phyloP scores from a whole-genome alignment of 148 eudicot species.

The Arctostaphylos glauca region DNA sequence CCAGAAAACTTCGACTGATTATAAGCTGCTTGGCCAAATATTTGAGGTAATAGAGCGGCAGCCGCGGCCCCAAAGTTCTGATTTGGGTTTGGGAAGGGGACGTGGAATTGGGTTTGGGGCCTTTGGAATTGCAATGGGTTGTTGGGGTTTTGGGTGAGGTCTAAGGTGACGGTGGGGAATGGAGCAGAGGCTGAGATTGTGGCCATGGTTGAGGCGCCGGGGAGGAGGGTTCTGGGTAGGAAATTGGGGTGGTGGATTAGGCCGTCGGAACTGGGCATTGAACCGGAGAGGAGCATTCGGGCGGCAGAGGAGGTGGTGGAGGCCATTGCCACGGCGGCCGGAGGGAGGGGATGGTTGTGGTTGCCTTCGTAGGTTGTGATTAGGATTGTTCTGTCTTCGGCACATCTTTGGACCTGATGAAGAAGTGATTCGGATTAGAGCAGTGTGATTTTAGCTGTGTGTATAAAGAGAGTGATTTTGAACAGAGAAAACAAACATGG shows the following conservation, averaged over 20 bases:
- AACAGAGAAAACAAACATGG: too few species aligned
- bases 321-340: constrained; percentile 68
- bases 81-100: constrained; percentile 22
- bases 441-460: too few species aligned
- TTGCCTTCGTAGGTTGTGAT: constrained; percentile 67
- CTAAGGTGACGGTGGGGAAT: constrained; percentile 53
- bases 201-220: constrained; percentile 52
- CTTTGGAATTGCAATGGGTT: constrained; percentile 30
- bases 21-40: constrained; percentile 44
- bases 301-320: constrained; percentile 65
- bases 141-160: constrained; percentile 45
- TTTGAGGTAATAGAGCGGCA: constrained; percentile 35
- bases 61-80: not conserved
- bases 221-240: constrained; percentile 38
- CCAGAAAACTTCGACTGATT: constrained; percentile 65
- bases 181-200: constrained; percentile 60
- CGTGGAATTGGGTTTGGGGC: constrained; percentile 21
- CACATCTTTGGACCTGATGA: constrained; percentile 68
- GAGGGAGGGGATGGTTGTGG: constrained; percentile 70
- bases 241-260: constrained; percentile 36
- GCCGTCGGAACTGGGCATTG: constrained; percentile 53
- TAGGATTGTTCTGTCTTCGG: constrained; percentile 55
- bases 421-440: not conserved
- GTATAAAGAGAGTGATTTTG: too few species aligned
- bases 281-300: constrained; percentile 65